Base-by-base conservation (phyloP, 768 basidiomycete species). In the Lentinula raphanica region DNA sequence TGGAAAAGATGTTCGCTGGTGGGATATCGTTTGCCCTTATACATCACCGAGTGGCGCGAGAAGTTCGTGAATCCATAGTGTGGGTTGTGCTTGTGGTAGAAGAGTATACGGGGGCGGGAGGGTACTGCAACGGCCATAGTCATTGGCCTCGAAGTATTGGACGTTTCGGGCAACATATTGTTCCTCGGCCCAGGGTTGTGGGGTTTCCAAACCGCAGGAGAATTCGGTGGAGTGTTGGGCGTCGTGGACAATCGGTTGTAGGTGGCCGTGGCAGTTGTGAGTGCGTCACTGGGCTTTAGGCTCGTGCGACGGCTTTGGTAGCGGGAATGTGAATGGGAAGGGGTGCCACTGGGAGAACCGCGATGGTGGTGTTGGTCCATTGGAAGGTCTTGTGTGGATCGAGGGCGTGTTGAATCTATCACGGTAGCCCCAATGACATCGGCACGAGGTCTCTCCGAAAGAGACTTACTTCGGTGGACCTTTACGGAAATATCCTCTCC, bases 1-100 rank as follows among this genome's bases (percentile, higher is more conserved):
- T 90, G 88, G 64, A 88, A 90, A 11, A 90, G 77, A 68, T 90
- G 88, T 66, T 89, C 88, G 65, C 86, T 86, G 0, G 88, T 90
- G 1, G 87, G 86, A 65, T 89, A 90, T 55, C 70, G 75, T 65
- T 83, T 85, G 39, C 82, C 82, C 31, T 82, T 77, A 66, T 87
- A 85, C 9, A 73, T 63, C 9, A 90, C 80, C 44, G 81, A 74
- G 67, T 89, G 87, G 0, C 81, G 67, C 9, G 88, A 88, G 68
- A 88, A 88, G 67, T 88, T 88, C 40, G 87, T 87, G 64, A 88
- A 88, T 6, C 84, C 86, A 60, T 88, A 87, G 65, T 87, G 76
- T 11, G 85, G 84, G 44, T 80, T 74, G 12, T 79, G 72, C 64
- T 82, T 87, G 62, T 87, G 77, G 62, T 88, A 88, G 66, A 88